Base-by-base conservation (phyloP, 768 basidiomycete species). In the Boletus barrowsii region DNA sequence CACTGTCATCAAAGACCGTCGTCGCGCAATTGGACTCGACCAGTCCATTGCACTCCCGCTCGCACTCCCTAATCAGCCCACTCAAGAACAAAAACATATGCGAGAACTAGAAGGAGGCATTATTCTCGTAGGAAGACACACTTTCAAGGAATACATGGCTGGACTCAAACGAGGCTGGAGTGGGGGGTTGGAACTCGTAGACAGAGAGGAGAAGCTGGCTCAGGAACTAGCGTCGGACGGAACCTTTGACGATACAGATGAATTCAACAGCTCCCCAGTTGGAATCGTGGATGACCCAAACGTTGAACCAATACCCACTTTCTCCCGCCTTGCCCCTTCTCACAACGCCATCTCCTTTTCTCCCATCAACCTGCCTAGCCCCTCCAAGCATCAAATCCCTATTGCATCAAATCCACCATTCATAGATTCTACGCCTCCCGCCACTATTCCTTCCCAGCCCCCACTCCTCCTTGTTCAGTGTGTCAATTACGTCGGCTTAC, bases 81-180 rank as follows among this genome's bases (percentile, higher is more conserved):
- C 83, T 26, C 77, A 74, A 1, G 76, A 79, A 13, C 79, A 83
- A 61, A 75, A 76, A 43, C 79, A 76, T 4, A 70, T 77, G 54
- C 79, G 81, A 18, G 84, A 87, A 56, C 75, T 91, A 10, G 82
- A 85, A n/a, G 94, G 94, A 13, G 96, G 95, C 2, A 79, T 85
- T 39, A 79, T 97, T 53, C 75, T 99, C 53, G 70, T 99, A 30
- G 97, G 97, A 4, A 83, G 97, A 47, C 84, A 90, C 35, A 89
- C 92, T 1, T 80, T 96, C 72, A 99, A 98, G 74, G 97, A 99
- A 73, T 98, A 90, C 69, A 83, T 98, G 83, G 79, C 84, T 51
- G 97, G 96, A 3, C 67, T 98, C 40, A 83, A 80, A 65, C 78
- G 81, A 50, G 97, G 97, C 3, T 99, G 91, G 90, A 83, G 86